These are phyloP conservation scores for Austroboletus eburneus DNA, from an alignment of 768 basidiomycete genomes.

Conservation along the genomic window DNA sequence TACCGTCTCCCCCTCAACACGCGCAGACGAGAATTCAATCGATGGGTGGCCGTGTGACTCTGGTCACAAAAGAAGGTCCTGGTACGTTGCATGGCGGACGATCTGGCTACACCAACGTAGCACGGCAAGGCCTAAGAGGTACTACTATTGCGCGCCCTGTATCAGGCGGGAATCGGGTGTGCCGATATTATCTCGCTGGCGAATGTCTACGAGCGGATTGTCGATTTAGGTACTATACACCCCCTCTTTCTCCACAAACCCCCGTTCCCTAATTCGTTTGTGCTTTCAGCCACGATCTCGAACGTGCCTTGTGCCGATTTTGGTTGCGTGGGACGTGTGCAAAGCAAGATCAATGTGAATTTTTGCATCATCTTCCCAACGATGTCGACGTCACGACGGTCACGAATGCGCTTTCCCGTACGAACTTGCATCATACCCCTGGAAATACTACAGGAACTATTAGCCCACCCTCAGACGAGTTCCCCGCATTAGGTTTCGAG, in stretches of 20 bases:
- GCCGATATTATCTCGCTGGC: conserved; percentile 94
- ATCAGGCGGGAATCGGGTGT: conserved; percentile 67
- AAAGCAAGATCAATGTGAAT: conserved; percentile 95
- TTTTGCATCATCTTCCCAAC: conserved; percentile 86
- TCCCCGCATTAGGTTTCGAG: conserved; percentile 62
- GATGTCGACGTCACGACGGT: conserved; percentile 76
- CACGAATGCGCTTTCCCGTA: conserved; percentile 62
- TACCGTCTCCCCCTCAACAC: conserved; percentile 42
- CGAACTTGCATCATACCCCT: conserved; percentile 46
- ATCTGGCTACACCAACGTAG: conserved; percentile 29
- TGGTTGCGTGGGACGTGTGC: conserved; percentile 98
- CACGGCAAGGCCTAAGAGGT: conserved; percentile 19
- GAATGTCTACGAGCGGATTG: conserved; percentile 96
- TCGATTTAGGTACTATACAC: conserved; percentile 78
- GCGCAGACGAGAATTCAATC: conserved; percentile 47
- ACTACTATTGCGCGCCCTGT: conserved; percentile 33
- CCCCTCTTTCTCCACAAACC: neutral
- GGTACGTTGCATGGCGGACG: conserved; percentile 40
- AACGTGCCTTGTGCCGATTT: conserved; percentile 92
- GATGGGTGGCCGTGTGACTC: conserved; percentile 62
- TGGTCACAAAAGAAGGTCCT: conserved; percentile 56
- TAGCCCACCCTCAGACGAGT: conserved; percentile 49
- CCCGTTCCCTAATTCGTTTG: conserved; percentile 11
- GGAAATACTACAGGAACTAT: conserved; percentile 36
- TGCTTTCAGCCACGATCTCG: conserved; percentile 77